A percentile compares a stretch with the other conserved stretches of the same genome.
Evolutionary conservation across 176 grass and related monocot genomes (phyloP).

Genomic region (Cocos nucifera): DNA sequence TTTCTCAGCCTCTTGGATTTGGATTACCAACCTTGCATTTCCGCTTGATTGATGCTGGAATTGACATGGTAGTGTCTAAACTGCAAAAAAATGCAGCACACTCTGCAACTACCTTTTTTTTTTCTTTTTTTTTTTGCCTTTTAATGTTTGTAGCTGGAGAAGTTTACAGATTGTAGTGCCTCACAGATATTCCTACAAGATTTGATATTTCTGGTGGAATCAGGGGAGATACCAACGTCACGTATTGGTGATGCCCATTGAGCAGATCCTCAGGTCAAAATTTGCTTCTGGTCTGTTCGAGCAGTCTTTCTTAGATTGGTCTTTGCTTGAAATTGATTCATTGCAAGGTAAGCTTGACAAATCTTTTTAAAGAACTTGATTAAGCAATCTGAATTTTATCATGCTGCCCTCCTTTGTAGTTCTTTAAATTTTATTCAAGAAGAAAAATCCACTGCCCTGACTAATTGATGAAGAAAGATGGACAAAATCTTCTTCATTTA

Average conservation of each 20-base stretch:
- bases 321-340: constrained; percentile 42
- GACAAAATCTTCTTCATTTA: too few species aligned
- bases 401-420: too few species aligned
- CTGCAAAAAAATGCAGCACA: constrained; percentile 5
- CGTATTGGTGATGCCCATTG: constrained; percentile 70
- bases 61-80: constrained; percentile 75
- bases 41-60: constrained; percentile 65
- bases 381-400: too few species aligned
- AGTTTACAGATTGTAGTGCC: constrained; percentile 79
- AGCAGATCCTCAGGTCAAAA: constrained; percentile 17
- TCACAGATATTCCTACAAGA: constrained; percentile 84
- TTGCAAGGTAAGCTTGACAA: constrained; percentile 46
- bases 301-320: constrained; percentile 63
- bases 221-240: constrained; percentile 49
- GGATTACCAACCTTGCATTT: constrained; percentile 67
- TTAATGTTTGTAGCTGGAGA: not conserved
- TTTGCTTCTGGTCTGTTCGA: constrained; percentile 19
- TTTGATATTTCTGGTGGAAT: constrained; percentile 69
- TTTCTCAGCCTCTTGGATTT: constrained; percentile 58
- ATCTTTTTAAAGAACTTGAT: not conserved
- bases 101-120: constrained; percentile 3
- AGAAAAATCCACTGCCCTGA: too few species aligned
- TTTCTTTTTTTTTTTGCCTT: not conserved
- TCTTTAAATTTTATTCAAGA: too few species aligned
- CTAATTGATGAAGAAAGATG: too few species aligned